These are phyloP conservation scores for Scenedesmus sp. DNA, from an alignment of 163 green algal genomes.

Conservation along the genomic window DNA sequence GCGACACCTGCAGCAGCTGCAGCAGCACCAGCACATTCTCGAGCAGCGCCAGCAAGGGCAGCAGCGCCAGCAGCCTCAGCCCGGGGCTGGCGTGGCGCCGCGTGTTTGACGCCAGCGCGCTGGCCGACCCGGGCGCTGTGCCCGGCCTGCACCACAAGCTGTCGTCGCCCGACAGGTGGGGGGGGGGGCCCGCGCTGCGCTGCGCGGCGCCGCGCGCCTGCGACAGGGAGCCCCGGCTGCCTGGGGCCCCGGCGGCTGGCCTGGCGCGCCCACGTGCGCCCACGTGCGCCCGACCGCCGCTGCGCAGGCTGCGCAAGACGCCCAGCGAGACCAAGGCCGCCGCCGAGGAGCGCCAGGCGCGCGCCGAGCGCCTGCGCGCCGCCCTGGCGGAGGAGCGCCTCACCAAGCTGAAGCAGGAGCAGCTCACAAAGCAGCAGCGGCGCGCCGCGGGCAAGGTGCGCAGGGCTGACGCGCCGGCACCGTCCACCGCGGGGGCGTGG, in stretches of 20 bases:
- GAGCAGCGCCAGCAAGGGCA: constrained; percentile 32
- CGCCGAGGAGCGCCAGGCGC: constrained; percentile 61
- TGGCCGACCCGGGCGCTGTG: background rate
- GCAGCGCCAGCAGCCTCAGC: constrained; percentile 5
- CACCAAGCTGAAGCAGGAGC: constrained; percentile 31
- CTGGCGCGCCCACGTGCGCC: no score
- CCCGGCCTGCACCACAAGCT: constrained; percentile 37
- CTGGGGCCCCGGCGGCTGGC: no score
- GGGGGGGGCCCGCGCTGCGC: no score
- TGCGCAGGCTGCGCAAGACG: constrained; percentile 46
- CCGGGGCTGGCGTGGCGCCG: background rate
- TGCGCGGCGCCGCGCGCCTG: no score
- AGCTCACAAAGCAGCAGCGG: constrained; percentile 45
- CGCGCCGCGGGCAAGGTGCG: constrained; percentile 47
- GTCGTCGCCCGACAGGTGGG: constrained; percentile 34
- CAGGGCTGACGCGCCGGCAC: no score
- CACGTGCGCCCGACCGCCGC: no score
- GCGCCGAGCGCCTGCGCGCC: constrained; percentile 57
- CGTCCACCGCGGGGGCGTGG: background rate
- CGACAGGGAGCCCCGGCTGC: no score
- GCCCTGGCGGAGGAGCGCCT: constrained; percentile 55
- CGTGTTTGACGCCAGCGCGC: background rate
- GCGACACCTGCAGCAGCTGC: constrained; percentile 12
- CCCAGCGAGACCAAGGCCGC: constrained; percentile 55
- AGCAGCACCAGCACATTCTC: constrained; percentile 31